Base-by-base conservation (phyloP, 164 flowering plant species). In the Macadamia tetraphylla region DNA sequence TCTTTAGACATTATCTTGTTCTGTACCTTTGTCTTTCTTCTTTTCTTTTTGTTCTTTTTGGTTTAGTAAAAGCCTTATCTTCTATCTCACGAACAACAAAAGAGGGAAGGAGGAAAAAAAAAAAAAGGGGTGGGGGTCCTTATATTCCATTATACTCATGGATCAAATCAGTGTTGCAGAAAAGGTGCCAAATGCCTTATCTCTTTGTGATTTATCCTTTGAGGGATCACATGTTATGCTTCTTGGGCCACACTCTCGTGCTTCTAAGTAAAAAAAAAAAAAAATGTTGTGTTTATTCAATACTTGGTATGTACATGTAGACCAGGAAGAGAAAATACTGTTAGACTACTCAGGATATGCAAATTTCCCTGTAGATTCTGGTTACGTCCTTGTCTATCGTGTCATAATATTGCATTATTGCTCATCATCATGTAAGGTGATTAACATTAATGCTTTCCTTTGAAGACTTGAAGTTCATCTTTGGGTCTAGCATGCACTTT, bases 161-260 rank as follows among this genome's bases (percentile, higher is more conserved):
- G 56, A 67, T 74, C 58, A 66, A 63, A 48, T 43, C n/a, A 64
- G 35, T 61, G 68, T 67, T 62, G 3, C 7, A 73, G 51, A 64
- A 73, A 66, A 42, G 56, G 40, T 70, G 48, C 64, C 67, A 64
- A 55, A 35, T 60, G 29, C 1, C 13, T 67, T 32, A 13, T 17
- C 11, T 49, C 30, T 58, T 52, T 32, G 6, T 61, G 67, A 43
- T 23, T 23, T 70, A 52, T 70, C 74, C 75, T 78, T 73, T 74
- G 68, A 70, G 80, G 82, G 77, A 66, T 79, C 79, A 71, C 70
- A 76, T 76, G 74, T 66, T 73, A 17, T 62, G 67, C 75, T 70
- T 64, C 74, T 70, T 73, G 61, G 23, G 67, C 63, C 55, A 65
- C 63, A 46, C 30, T 75, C 62, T 73, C 73, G 72, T 72, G 75